Evolutionary conservation across 495 filamentous ascomycete genomes (phyloP), one percentile per base, ranked within the genome.

Genomic region (Aspergillus nanangensis): DNA sequence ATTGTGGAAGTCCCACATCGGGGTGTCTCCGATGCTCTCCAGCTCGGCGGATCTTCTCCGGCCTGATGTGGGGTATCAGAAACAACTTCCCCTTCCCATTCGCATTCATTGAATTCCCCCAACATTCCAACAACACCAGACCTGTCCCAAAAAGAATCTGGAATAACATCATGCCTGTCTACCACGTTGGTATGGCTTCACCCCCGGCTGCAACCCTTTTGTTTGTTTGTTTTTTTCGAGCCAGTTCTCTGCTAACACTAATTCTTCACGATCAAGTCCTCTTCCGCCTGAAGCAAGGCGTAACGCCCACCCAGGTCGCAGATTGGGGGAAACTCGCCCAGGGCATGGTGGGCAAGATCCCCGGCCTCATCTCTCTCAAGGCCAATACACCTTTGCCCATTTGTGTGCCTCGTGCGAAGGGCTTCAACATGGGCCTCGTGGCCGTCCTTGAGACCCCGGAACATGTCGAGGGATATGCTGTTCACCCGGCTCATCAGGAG

Each of bases 341-440:
- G 42, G 50, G 20, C 5, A 69, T 70, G 62, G 62, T 70, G 22
- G 69, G 69, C 11, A 57, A 70, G 43, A 63, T 72, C 48, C 65
- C 67, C 21, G 67, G 69, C 10, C 55, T 70, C 8, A 8, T 57
- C 3, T 67, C 67, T 11, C 35, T 72, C 4, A 48, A 69, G 46
- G 47, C 57, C 20, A 53, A 52, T 18, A 18, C 44, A 8, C 69
- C 69, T 5, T 38, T 70, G 39, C 63, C 69, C 0, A 63, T 69
- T 39, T 65, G 48, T 9, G 51, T 69, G n/a, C 62, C 69, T 19
- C 59, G 67, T 22, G 65, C 69, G 7, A 56, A 70, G 41, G 69
- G 69, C 15, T 72, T 66, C 27, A 52, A 72, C 57, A 67, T 70
- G 65, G 69, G 62, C 1, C 52, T 72, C 2, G 65, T 72, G 42